Evolutionary conservation across 192 early-diverging fungal species (phyloP).

Genomic region (Geranomyces michiganensis): DNA sequence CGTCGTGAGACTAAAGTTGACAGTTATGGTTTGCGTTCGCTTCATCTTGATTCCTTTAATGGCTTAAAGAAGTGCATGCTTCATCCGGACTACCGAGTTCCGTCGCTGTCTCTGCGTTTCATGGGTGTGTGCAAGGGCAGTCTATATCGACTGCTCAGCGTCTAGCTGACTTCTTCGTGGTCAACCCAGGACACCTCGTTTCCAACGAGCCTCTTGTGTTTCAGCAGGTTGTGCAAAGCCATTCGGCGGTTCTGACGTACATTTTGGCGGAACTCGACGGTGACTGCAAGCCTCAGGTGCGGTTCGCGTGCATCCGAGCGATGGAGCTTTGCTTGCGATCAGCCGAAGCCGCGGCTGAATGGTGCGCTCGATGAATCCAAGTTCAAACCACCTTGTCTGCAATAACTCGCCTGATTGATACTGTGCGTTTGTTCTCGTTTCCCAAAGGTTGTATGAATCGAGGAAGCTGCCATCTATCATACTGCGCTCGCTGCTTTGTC

Average conservation of each 20-base stretch:
- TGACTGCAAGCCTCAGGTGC: conserved; percentile 10
- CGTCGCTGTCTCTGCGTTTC: conserved; percentile 24
- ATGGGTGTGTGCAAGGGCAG: conserved; percentile 13
- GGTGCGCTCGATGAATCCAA: conserved; percentile 19
- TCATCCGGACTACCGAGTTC: conserved; percentile 26
- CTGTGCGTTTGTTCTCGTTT: too few relatives aligned
- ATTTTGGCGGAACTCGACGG: background rate
- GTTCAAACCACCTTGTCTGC: background rate
- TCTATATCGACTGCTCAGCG: background rate
- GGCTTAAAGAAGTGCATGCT: background rate
- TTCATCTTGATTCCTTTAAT: too few relatives aligned
- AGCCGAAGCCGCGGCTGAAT: conserved; percentile 10
- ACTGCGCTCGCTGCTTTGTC: background rate
- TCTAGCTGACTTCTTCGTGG: background rate
- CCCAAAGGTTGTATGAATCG: background rate
- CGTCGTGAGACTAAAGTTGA: too few relatives aligned
- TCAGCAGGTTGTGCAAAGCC: background rate
- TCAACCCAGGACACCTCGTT: background rate
- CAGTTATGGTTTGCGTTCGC: too few relatives aligned
- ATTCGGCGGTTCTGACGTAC: conserved; percentile 2
- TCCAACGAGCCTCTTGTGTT: background rate
- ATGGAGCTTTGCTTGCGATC: background rate
- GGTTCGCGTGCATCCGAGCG: conserved; percentile 15
- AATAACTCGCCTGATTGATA: background rate
- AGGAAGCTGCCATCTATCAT: conserved; percentile 9